phyloP scores from a whole-genome alignment of 371 early-diverging fungal genomes.

The Rhizopus stolonifer region DNA sequence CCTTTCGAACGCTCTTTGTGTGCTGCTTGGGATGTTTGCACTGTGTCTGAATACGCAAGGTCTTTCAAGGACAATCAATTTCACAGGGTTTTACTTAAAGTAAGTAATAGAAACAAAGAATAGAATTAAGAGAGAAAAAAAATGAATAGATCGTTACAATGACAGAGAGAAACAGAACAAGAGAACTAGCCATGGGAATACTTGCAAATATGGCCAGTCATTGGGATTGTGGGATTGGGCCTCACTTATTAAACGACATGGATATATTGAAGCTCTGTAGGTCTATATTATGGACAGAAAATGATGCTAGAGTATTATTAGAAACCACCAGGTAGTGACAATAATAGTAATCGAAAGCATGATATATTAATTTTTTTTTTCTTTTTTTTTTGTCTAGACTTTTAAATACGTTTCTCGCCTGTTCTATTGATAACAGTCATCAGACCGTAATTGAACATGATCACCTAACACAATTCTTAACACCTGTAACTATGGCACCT shows the following conservation, averaged over 20 bases:
- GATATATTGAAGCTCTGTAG: constrained; percentile 37
- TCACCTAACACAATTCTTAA: constrained; percentile 28
- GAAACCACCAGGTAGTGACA: constrained; percentile 37
- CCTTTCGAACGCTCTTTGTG: constrained; percentile 45
- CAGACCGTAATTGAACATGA: constrained; percentile 42
- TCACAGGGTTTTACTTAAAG: constrained; percentile 41
- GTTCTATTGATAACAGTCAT: constrained; percentile 28
- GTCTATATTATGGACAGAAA: constrained; percentile 42
- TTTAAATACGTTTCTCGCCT: constrained; percentile 35
- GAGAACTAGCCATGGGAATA: constrained; percentile 43
- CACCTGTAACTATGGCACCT: constrained; percentile 35
- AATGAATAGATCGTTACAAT: constrained; percentile 30
- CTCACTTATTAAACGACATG: constrained; percentile 31
- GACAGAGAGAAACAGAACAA: constrained; percentile 33
- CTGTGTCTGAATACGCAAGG: constrained; percentile 35
- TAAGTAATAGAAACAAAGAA: constrained; percentile 5
- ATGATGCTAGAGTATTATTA: constrained; percentile 38
- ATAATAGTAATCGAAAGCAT: background rate
- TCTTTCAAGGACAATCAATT: constrained; percentile 22
- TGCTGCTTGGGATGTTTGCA: constrained; percentile 46
- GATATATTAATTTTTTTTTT: background rate
- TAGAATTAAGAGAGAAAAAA: background rate
- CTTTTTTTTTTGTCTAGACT: background rate
- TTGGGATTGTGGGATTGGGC: constrained; percentile 32
- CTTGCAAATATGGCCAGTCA: constrained; percentile 46